Evolutionary conservation across 768 basidiomycete species (phyloP).

Genomic region (Arthromyces matolae): DNA sequence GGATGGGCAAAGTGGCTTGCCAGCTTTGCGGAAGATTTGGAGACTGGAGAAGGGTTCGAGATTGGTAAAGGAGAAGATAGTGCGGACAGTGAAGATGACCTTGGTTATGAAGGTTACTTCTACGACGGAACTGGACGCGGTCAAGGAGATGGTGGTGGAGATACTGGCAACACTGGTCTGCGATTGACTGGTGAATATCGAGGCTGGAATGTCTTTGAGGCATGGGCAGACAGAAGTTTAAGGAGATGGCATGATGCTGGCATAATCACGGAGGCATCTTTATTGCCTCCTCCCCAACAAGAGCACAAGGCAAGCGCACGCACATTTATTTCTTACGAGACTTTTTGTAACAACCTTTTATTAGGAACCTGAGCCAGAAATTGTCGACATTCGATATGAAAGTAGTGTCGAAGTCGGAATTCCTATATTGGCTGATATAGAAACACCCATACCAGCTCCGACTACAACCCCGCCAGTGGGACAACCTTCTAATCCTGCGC

Average conservation of each 20-base stretch:
- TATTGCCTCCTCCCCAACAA: constrained; percentile 36
- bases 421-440: constrained; percentile 49
- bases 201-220: constrained; percentile 91
- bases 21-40: constrained; percentile 87
- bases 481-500: constrained; percentile 14
- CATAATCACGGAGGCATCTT: constrained; percentile 50
- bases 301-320: constrained; percentile 47
- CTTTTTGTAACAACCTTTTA: not conserved
- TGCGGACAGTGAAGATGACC: constrained; percentile 76
- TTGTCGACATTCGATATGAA: constrained; percentile 34
- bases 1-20: constrained; percentile 97
- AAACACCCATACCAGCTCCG: constrained; percentile 33
- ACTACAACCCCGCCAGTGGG: constrained; percentile 17
- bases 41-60: constrained; percentile 86
- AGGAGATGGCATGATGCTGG: constrained; percentile 84
- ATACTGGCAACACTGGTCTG: constrained; percentile 65
- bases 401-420: constrained; percentile 58
- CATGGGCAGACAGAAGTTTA: constrained; percentile 87
- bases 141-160: constrained; percentile 75
- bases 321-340: not conserved
- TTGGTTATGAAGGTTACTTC: constrained; percentile 87
- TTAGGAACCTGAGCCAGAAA: constrained; percentile 39
- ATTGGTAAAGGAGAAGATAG: constrained; percentile 59
- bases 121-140: constrained; percentile 76
- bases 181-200: constrained; percentile 81